Percentiles rank a stretch among this genome's conserved stretches.
These are phyloP conservation scores for Huntiella decipiens DNA, from an alignment of 2,329 filamentous ascomycete genomes.

Conservation along the genomic window DNA sequence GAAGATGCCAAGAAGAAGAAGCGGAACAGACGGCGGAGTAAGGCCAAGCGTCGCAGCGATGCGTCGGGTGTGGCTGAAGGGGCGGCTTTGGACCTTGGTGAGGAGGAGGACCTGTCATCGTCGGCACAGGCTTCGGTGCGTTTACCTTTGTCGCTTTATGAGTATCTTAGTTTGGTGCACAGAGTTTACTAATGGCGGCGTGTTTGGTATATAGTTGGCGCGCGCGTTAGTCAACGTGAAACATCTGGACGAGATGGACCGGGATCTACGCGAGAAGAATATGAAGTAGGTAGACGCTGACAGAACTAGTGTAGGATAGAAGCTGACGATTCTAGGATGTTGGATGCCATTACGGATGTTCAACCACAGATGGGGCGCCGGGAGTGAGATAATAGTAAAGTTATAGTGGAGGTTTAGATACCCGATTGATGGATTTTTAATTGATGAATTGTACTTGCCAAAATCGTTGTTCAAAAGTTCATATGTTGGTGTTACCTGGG, in stretches of 20 bases:
- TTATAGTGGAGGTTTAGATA: too few species aligned
- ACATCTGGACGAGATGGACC: slow-evolving; percentile 34
- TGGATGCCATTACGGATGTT: slow-evolving; percentile 9
- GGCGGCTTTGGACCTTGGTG: slow-evolving; percentile 18
- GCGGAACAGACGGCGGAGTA: slow-evolving; percentile 9
- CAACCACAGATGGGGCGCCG: slow-evolving; percentile 3
- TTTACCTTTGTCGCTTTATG: slow-evolving; percentile 25
- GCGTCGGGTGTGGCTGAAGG: slow-evolving; percentile 12
- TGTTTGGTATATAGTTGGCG: slow-evolving; percentile 12
- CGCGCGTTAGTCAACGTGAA: slow-evolving; percentile 23
- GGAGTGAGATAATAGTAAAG: too few species aligned
- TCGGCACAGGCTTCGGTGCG: slow-evolving; percentile 49
- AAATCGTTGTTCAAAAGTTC: too few species aligned
- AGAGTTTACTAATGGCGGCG: background rate
- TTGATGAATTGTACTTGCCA: too few species aligned
- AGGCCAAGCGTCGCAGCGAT: slow-evolving; percentile 10
- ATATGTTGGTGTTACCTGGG: too few species aligned
- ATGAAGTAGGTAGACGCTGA: slow-evolving; percentile 20
- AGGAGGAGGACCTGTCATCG: slow-evolving; percentile 45
- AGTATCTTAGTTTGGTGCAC: slow-evolving; percentile 10
- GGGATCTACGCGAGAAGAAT: slow-evolving; percentile 37
- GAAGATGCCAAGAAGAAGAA: slow-evolving; percentile 9
- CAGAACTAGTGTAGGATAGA: slow-evolving; percentile 15
- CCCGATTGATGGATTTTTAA: too few species aligned
- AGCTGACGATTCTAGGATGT: slow-evolving; percentile 10